These are phyloP conservation scores for Trametes coccinea DNA, from an alignment of 768 basidiomycete species.

Conservation along the genomic window DNA sequence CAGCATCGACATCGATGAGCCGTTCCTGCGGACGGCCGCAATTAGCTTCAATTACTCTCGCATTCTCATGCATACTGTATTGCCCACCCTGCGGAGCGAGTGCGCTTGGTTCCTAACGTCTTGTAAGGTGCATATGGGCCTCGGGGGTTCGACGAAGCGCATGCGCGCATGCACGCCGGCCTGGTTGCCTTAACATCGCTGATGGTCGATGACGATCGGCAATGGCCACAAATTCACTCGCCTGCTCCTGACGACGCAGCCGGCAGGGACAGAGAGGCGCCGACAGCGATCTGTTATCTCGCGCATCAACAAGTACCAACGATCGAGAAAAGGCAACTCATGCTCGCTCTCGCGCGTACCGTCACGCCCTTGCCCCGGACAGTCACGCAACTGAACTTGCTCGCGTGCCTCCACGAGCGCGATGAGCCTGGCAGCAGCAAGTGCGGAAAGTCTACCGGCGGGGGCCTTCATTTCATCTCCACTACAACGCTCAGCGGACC, in stretches of 20 bases:
- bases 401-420: neutral
- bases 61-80: neutral
- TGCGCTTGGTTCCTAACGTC: constrained; percentile 4
- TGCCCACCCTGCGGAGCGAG: constrained; percentile 14
- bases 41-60: constrained; percentile 10
- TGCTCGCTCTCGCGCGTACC: constrained; percentile 1
- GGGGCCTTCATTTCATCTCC: neutral
- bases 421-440: neutral
- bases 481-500: constrained; percentile 8
- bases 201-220: constrained; percentile 24
- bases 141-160: constrained; percentile 10
- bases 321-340: constrained; percentile 14
- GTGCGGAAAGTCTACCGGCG: neutral
- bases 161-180: constrained; percentile 13
- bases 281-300: constrained; percentile 5
- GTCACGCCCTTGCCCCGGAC: constrained; percentile 5
- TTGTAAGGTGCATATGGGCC: constrained; percentile 9
- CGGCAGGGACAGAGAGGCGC: constrained; percentile 7
- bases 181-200: constrained; percentile 21
- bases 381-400: constrained; percentile 7
- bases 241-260: constrained; percentile 18
- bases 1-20: constrained; percentile 7
- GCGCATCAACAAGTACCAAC: constrained; percentile 19
- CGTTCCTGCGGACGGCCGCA: neutral
- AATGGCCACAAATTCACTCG: constrained; percentile 20